Percentiles rank a stretch among this genome's conserved stretches.
phyloP scores from a whole-genome alignment of 352 stramenopile genomes.

The Phytopythium litorale region DNA sequence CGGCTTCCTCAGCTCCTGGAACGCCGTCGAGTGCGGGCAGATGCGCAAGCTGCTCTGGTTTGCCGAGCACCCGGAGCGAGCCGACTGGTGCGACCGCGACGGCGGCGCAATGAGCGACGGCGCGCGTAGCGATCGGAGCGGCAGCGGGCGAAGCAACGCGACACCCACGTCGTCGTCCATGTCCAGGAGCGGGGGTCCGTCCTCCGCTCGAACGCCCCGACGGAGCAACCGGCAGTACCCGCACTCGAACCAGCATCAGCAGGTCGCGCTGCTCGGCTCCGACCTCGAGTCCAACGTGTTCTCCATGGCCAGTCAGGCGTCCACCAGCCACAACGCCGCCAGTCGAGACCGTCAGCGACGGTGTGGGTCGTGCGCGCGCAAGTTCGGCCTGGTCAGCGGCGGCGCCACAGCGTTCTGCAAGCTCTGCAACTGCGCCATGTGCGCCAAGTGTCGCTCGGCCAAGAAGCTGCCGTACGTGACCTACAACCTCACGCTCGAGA shows the following conservation, averaged over 20 bases:
- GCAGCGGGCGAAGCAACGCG: background rate
- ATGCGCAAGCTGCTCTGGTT: slow-evolving; percentile 50
- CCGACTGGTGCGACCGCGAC: slow-evolving; percentile 5
- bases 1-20: slow-evolving; percentile 43
- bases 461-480: slow-evolving; percentile 33
- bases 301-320: background rate
- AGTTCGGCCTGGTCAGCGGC: slow-evolving; percentile 26
- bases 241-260: slow-evolving; percentile 2
- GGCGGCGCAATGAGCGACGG: background rate
- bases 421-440: slow-evolving; percentile 31
- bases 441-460: slow-evolving; percentile 31
- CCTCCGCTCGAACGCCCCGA: background rate
- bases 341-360: slow-evolving; percentile 14
- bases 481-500: slow-evolving; percentile 22
- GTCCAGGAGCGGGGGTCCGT: background rate
- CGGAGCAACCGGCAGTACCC: background rate
- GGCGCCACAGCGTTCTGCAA: slow-evolving; percentile 19
- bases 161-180: background rate
- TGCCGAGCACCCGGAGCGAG: slow-evolving; percentile 22
- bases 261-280: slow-evolving; percentile 4
- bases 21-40: slow-evolving; percentile 35
- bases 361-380: slow-evolving; percentile 26
- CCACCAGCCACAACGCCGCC: background rate
- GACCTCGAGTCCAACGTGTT: background rate
- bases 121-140: background rate